These are phyloP conservation scores for Fistulifera solaris DNA, from an alignment of 108 stramenopile species.

Conservation along the genomic window DNA sequence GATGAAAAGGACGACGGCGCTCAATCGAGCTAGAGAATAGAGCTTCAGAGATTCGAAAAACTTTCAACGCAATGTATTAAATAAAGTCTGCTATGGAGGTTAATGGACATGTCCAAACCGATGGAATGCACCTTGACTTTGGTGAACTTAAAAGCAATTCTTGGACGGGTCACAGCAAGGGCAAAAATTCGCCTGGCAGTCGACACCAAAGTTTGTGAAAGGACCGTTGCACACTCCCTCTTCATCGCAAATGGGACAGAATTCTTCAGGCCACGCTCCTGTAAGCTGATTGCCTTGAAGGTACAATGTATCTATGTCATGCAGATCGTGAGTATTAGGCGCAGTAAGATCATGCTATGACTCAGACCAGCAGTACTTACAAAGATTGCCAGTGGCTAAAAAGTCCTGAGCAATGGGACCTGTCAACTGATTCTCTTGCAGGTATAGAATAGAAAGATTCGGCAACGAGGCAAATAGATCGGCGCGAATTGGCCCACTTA, in stretches of 20 bases:
- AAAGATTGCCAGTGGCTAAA: slow-evolving; percentile 14
- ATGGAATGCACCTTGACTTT: no score
- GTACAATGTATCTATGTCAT: slow-evolving; percentile 19
- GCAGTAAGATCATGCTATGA: background rate
- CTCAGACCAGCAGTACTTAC: slow-evolving; percentile 19
- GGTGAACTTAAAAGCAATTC: slow-evolving; percentile 12
- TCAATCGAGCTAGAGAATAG: slow-evolving; percentile 15
- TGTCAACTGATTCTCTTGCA: slow-evolving; percentile 31
- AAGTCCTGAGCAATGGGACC: slow-evolving; percentile 25
- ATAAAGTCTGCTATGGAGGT: no score
- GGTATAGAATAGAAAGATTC: slow-evolving; percentile 19
- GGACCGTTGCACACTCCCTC: slow-evolving; percentile 3
- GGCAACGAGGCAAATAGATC: slow-evolving; percentile 17
- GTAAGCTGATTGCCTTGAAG: slow-evolving; percentile 29
- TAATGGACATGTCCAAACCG: no score
- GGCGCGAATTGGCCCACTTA: slow-evolving; percentile 12
- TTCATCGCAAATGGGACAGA: slow-evolving; percentile 16
- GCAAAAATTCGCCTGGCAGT: slow-evolving; percentile 23
- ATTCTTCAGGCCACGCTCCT: slow-evolving; percentile 29
- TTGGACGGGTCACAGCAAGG: slow-evolving; percentile 11
- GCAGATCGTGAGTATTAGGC: background rate
- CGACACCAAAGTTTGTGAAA: slow-evolving; percentile 18
- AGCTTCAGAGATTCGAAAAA: no score
- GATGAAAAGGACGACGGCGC: slow-evolving; percentile 1
- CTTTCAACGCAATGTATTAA: no score